A percentile compares a stretch with the other conserved stretches of the same genome.
phyloP scores from a whole-genome alignment of 1,284 basidiomycete genomes.

The Malassezia equina region DNA sequence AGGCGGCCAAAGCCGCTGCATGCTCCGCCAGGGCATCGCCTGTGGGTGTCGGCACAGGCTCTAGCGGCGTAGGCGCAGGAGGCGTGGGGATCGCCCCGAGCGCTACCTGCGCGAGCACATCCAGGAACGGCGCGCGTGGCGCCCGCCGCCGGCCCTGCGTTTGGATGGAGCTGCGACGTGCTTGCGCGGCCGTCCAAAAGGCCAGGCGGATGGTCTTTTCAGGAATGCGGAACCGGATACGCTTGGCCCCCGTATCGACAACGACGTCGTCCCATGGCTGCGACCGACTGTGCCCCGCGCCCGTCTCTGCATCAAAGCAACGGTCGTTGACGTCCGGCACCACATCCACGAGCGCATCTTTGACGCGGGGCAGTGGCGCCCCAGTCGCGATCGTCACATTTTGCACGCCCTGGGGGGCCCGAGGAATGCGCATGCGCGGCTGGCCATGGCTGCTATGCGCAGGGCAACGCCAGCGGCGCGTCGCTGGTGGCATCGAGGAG shows the following conservation, averaged over 20 bases:
- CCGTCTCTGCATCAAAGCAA: slow-evolving; percentile 31
- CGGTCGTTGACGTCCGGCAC: slow-evolving; percentile 55
- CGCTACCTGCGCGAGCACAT: slow-evolving; percentile 9
- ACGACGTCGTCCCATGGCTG: slow-evolving; percentile 49
- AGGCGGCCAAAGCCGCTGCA: slow-evolving; percentile 1
- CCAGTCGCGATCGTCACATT: slow-evolving; percentile 37
- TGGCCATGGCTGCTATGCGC: slow-evolving; percentile 76
- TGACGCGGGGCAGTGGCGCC: slow-evolving; percentile 56
- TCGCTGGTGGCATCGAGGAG: slow-evolving; percentile 69
- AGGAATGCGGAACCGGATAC: slow-evolving; percentile 66
- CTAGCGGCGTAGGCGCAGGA: not conserved
- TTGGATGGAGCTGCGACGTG: not conserved
- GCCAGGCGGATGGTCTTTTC: slow-evolving; percentile 83
- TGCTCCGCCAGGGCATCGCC: slow-evolving; percentile 1
- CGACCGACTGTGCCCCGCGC: slow-evolving; percentile 13
- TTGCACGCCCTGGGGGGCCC: slow-evolving; percentile 18
- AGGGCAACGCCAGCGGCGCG: slow-evolving; percentile 97
- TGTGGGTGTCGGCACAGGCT: not conserved
- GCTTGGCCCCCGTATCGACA: slow-evolving; percentile 28
- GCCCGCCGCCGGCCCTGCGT: not conserved
- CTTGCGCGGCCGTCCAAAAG: slow-evolving; percentile 61
- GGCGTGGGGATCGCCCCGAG: not conserved
- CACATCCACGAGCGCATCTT: slow-evolving; percentile 68
- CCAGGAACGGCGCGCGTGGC: not conserved
- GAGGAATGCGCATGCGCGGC: slow-evolving; percentile 30